Evolutionary conservation across 2,329 filamentous ascomycete genomes (phyloP).

Genomic region (Colletotrichum horii): DNA sequence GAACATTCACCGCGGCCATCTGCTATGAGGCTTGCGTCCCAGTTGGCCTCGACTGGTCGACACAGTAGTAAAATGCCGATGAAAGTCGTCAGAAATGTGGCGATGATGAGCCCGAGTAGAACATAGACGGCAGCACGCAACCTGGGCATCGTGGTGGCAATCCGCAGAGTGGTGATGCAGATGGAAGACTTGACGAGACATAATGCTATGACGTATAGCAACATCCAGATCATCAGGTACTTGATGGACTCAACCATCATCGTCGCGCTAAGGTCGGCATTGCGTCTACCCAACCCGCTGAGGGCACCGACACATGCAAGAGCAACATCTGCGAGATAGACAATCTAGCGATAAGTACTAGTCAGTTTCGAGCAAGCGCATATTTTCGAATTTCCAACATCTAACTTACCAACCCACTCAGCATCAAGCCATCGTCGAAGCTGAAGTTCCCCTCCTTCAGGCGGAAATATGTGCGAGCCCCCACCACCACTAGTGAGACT

Average conservation of each 20-base stretch:
- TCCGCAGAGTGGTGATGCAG: conserved; percentile 40
- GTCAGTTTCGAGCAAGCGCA: not conserved
- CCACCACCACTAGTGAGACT: conserved; percentile 22
- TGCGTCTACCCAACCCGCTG: conserved; percentile 25
- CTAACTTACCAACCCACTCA: conserved; percentile 17
- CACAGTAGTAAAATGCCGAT: conserved; percentile 28
- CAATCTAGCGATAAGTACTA: not conserved
- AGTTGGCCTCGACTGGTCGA: conserved; percentile 26
- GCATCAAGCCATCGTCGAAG: conserved; percentile 23
- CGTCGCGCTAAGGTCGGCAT: conserved; percentile 24
- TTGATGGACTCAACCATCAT: conserved; percentile 23
- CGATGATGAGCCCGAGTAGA: conserved; percentile 23
- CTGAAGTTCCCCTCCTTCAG: conserved; percentile 1
- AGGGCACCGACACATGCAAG: conserved; percentile 24
- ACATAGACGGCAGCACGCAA: conserved; percentile 26
- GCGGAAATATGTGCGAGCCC: conserved; percentile 21
- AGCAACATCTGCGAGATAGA: conserved; percentile 22
- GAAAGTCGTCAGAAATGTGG: conserved; percentile 32
- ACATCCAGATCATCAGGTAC: conserved; percentile 29
- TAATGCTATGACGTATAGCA: conserved; percentile 26
- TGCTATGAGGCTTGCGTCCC: conserved; percentile 31
- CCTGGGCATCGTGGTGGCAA: conserved; percentile 24
- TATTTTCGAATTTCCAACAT: accelerated
- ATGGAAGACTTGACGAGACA: conserved; percentile 35
- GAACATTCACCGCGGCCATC: conserved; percentile 25